Base-by-base conservation (phyloP, 805 yeast species). In the Saturnispora zaruensis region DNA sequence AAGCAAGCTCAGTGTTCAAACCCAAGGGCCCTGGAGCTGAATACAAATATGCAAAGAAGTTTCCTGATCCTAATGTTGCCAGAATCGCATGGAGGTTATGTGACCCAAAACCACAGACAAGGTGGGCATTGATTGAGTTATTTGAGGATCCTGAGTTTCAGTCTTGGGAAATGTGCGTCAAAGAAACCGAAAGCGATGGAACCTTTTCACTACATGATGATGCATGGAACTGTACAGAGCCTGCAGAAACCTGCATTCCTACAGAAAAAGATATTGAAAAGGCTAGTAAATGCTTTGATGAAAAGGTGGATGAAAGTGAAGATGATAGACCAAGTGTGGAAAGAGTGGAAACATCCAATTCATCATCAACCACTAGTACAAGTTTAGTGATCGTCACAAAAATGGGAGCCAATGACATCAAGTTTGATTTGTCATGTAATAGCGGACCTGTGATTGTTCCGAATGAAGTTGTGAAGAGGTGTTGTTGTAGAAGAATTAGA, bases 61-160 rank as follows among this genome's bases (percentile, higher is more conserved):
- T 85, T 64, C 75, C 75, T 30, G 73, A 75, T 41, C 63, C 76
- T 0, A 82, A 82, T 11, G 81, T 83, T 23, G 78, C 89, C 1
- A 72, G 93, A 58, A 79, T 82, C 5, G 89, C 89, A 1, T 85
- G 91, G 90, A 77, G 87, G 61, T 67, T 86, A 48, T 77, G 83
- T 56, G 90, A 85, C 62, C 87, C 88, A 5, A 69, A 77, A 18
- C 69, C 76, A 0, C 59, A 60, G 1, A 70, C 79, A 13, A 71
- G 95, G 53, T 83, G 81, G 61, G 70, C 76, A n/a, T 58, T 86
- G 57, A 72, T 73, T 7, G 75, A 74, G 33, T 67, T 86, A 28
- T 78, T 82, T 53, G 59, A 68, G 9, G 93, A 86, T 58, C 83
- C 86, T 2, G 82, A 87, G 78, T 84, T 85, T 62, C 68, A 66